Percentiles rank a stretch among this genome's conserved stretches.
phyloP scores from a whole-genome alignment of 306 rosid genomes.

The Macrotyloma uniflorum region DNA sequence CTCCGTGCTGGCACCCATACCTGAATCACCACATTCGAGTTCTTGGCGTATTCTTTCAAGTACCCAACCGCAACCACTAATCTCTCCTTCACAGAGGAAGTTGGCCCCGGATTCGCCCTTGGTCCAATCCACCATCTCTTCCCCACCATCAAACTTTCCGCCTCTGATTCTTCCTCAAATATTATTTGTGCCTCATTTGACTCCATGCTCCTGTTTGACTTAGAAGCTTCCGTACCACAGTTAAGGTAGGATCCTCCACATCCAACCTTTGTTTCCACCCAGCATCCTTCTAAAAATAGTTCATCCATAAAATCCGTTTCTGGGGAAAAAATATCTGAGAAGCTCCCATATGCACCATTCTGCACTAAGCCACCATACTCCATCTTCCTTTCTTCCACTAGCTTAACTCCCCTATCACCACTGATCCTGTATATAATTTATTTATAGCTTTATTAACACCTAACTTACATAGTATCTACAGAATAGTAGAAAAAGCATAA shows the following conservation, averaged over 20 bases:
- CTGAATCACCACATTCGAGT: background rate
- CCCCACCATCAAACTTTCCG: background rate
- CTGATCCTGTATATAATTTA: background rate
- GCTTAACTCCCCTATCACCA: too few species aligned
- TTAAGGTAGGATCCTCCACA: background rate
- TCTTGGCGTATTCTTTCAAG: background rate
- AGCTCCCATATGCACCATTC: background rate
- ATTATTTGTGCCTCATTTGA: background rate
- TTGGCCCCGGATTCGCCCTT: background rate
- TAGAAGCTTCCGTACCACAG: background rate
- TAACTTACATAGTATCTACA: background rate
- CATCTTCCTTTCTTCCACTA: background rate
- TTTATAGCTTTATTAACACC: background rate
- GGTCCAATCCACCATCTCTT: slow-evolving; percentile 21
- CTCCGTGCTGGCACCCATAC: background rate
- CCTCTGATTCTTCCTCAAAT: background rate
- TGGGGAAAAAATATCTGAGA: background rate
- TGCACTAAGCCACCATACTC: background rate
- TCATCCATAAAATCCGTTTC: background rate
- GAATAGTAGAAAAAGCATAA: too few species aligned
- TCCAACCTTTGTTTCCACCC: background rate
- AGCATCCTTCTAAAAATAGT: background rate
- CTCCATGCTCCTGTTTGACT: background rate
- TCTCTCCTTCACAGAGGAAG: slow-evolving; percentile 10
- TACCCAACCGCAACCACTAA: background rate